phyloP scores from a whole-genome alignment of 495 filamentous ascomycete genomes.

The Lepidopterella palustris region DNA sequence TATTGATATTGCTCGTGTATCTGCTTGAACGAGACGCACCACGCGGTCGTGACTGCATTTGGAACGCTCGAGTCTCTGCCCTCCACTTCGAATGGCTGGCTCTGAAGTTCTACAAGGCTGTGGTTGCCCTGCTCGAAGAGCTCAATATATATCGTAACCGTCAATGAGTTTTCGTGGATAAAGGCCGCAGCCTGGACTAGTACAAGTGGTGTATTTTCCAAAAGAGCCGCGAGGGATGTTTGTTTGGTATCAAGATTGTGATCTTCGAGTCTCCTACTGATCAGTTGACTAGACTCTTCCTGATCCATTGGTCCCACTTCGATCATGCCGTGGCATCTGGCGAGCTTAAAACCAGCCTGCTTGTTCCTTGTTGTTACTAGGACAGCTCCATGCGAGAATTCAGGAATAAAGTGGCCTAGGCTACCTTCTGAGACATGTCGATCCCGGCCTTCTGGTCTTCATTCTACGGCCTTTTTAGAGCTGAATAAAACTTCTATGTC shows the following conservation, averaged over 20 bases:
- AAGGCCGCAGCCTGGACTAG: slow-evolving; percentile 16
- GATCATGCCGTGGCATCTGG: slow-evolving; percentile 36
- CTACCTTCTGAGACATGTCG: background rate
- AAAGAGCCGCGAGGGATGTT: background rate
- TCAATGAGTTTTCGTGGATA: background rate
- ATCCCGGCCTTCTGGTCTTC: background rate
- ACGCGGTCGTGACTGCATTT: slow-evolving; percentile 39
- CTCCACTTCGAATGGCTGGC: slow-evolving; percentile 26
- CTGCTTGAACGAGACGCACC: slow-evolving; percentile 43
- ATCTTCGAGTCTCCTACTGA: slow-evolving; percentile 37
- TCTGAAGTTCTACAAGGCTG: slow-evolving; percentile 28
- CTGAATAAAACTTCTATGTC: slow-evolving; percentile 37
- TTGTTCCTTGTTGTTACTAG: slow-evolving; percentile 2
- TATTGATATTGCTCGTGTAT: slow-evolving; percentile 25
- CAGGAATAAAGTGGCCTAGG: background rate
- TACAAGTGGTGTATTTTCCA: slow-evolving; percentile 9
- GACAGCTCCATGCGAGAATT: slow-evolving; percentile 3
- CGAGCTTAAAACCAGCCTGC: slow-evolving; percentile 22
- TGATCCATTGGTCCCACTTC: slow-evolving; percentile 33
- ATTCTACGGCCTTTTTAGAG: background rate
- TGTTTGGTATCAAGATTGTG: slow-evolving; percentile 1
- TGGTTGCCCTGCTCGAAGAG: slow-evolving; percentile 33
- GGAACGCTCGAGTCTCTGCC: slow-evolving; percentile 26
- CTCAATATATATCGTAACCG: slow-evolving; percentile 32
- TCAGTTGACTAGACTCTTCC: slow-evolving; percentile 32